Percentiles rank a stretch among this genome's conserved stretches.
phyloP scores from a whole-genome alignment of 148 eudicot genomes.

The Agrostemma githago region DNA sequence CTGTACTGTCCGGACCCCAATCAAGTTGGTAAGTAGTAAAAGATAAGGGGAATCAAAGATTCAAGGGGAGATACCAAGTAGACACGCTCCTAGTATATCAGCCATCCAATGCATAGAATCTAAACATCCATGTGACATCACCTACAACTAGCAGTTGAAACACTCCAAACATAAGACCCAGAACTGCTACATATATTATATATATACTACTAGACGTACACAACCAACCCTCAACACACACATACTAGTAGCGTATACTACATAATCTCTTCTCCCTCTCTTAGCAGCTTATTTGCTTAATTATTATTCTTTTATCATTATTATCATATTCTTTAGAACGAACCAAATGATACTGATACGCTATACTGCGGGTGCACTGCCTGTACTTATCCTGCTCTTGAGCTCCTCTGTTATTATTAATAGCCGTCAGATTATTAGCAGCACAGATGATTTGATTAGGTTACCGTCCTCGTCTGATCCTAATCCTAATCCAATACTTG shows the following conservation, averaged over 20 bases:
- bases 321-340: no score
- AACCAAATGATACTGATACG: conserved; percentile 23
- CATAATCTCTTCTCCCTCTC: no score
- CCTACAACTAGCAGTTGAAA: background rate
- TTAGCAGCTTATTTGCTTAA: no score
- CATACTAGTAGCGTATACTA: no score
- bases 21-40: background rate
- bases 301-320: no score
- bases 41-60: background rate
- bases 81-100: background rate
- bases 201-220: background rate
- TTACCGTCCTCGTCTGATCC: conserved; percentile 35
- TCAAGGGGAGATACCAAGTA: background rate
- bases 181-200: background rate
- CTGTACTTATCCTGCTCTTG: conserved; percentile 2
- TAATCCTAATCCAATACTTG: conserved; percentile 19
- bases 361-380: conserved; percentile 7
- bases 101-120: background rate
- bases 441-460: conserved; percentile 25
- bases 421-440: conserved; percentile 27
- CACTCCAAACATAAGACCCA: background rate
- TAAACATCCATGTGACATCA: background rate
- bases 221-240: background rate
- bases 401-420: conserved; percentile 17
- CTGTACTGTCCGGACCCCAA: no score